Percentiles rank a stretch among this genome's conserved stretches.
Conservation (phyloP, 2,329 filamentous ascomycete species). For the Ophiostoma perfectum region DNA sequence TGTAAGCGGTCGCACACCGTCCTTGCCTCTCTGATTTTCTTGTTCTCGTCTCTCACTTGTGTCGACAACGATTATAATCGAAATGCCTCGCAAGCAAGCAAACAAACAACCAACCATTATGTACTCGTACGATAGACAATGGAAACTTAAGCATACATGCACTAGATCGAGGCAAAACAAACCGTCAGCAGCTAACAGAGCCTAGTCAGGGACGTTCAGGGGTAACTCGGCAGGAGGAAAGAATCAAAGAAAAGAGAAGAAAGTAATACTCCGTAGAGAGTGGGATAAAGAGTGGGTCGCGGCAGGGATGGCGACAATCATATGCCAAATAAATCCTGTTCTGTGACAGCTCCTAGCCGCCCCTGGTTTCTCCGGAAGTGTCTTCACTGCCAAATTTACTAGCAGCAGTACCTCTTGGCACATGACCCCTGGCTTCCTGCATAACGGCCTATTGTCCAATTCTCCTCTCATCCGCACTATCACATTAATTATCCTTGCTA, state of each 20-base stretch:
- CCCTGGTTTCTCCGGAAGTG: background rate
- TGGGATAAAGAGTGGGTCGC: background rate
- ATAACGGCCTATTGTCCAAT: background rate
- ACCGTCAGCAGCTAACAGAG: background rate
- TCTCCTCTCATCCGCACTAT: background rate
- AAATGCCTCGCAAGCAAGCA: too few relatives aligned
- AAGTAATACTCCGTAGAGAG: background rate
- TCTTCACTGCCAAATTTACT: background rate
- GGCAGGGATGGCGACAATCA: background rate
- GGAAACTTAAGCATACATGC: too few relatives aligned
- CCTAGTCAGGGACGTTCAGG: conserved; percentile 12
- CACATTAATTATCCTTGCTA: background rate
- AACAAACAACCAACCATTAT: too few relatives aligned
- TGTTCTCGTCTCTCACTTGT: too few relatives aligned
- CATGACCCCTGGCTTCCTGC: background rate
- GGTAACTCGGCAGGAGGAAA: background rate
- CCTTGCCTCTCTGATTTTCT: too few relatives aligned
- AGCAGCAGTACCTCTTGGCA: background rate
- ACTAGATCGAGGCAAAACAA: too few relatives aligned
- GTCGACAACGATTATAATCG: too few relatives aligned
- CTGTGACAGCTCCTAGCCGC: background rate
- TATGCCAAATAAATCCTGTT: background rate
- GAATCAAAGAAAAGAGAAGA: background rate
- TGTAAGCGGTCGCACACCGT: too few relatives aligned
- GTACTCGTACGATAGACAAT: too few relatives aligned